Percentiles rank a stretch among this genome's conserved stretches.
phyloP scores from a whole-genome alignment of 306 rosid genomes.

The Morella rubra region DNA sequence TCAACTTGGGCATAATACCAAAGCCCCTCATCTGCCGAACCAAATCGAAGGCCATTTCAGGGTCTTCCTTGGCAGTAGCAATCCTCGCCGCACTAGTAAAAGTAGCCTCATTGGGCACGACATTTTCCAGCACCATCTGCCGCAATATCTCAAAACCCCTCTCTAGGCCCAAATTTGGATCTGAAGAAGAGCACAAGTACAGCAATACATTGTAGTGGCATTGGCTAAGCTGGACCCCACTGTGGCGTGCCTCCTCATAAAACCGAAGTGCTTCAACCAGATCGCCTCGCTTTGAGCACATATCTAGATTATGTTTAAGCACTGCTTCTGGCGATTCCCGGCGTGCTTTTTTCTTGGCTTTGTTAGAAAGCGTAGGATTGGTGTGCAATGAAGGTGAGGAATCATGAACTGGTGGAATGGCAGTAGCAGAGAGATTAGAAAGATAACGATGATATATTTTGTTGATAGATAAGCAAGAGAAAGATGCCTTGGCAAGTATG shows the following conservation, averaged over 20 bases:
- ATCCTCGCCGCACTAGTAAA: conserved; percentile 84
- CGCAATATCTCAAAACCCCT: conserved; percentile 82
- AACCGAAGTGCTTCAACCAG: conserved; percentile 61
- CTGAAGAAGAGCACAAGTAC: conserved; percentile 56
- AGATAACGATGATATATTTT: conserved; percentile 29
- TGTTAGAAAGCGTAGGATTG: conserved; percentile 27
- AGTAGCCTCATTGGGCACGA: conserved; percentile 72
- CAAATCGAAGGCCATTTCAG: conserved; percentile 81
- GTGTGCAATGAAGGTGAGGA: conserved; percentile 14
- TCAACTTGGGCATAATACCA: conserved; percentile 61
- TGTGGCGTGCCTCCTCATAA: conserved; percentile 64
- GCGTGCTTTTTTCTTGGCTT: conserved; percentile 43
- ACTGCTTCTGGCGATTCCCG: conserved; percentile 54
- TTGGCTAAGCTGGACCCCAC: conserved; percentile 36
- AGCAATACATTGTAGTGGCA: conserved; percentile 64
- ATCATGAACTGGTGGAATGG: conserved; percentile 22
- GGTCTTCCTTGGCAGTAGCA: conserved; percentile 67
- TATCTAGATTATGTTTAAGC: conserved; percentile 40
- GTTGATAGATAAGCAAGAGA: conserved; percentile 10
- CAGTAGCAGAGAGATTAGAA: conserved; percentile 23
- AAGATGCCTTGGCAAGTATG: not conserved
- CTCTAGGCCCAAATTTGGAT: conserved; percentile 33
- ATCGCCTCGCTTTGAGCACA: conserved; percentile 58
- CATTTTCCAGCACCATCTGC: conserved; percentile 58
- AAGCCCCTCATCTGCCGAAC: conserved; percentile 65